phyloP scores from a whole-genome alignment of 179 eudicot species.

The Silene vulgaris region DNA sequence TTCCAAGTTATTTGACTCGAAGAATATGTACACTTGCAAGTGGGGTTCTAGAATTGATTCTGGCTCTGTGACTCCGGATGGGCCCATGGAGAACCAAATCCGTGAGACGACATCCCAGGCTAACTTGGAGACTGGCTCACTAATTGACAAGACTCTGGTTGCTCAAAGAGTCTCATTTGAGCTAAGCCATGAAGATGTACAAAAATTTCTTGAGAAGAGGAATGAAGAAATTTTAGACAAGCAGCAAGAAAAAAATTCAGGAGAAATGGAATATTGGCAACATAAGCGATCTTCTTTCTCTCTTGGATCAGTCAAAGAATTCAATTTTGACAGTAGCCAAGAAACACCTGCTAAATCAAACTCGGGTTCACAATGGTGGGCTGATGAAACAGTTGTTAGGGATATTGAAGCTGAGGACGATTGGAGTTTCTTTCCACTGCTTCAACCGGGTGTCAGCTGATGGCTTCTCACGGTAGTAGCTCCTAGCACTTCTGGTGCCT shows the following conservation, averaged over 20 bases:
- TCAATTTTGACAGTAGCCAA: slow-evolving; percentile 37
- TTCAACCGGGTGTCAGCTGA: slow-evolving; percentile 47
- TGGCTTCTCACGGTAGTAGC: background rate
- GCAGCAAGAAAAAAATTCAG: slow-evolving; percentile 13
- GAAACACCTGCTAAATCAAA: slow-evolving; percentile 19
- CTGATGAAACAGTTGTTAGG: slow-evolving; percentile 30
- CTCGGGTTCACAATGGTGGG: slow-evolving; percentile 35
- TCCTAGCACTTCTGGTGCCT: slow-evolving; percentile 13
- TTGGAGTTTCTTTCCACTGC: slow-evolving; percentile 49
- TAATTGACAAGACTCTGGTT: slow-evolving; percentile 23
- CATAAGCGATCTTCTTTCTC: slow-evolving; percentile 39
- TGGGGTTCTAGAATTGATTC: slow-evolving; percentile 65
- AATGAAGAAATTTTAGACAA: slow-evolving; percentile 10
- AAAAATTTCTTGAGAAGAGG: slow-evolving; percentile 26
- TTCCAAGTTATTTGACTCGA: slow-evolving; percentile 43
- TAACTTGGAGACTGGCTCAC: too few relatives aligned
- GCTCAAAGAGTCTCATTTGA: slow-evolving; percentile 44
- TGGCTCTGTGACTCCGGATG: slow-evolving; percentile 69
- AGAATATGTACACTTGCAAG: slow-evolving; percentile 29
- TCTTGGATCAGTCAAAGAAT: slow-evolving; percentile 45
- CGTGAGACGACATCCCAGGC: slow-evolving; percentile 8
- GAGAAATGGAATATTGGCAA: slow-evolving; percentile 24
- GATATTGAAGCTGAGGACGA: slow-evolving; percentile 25
- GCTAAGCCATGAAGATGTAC: slow-evolving; percentile 30
- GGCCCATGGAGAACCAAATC: slow-evolving; percentile 14